phyloP scores from a whole-genome alignment of 352 stramenopile genomes.

The Phytopythium vexans region DNA sequence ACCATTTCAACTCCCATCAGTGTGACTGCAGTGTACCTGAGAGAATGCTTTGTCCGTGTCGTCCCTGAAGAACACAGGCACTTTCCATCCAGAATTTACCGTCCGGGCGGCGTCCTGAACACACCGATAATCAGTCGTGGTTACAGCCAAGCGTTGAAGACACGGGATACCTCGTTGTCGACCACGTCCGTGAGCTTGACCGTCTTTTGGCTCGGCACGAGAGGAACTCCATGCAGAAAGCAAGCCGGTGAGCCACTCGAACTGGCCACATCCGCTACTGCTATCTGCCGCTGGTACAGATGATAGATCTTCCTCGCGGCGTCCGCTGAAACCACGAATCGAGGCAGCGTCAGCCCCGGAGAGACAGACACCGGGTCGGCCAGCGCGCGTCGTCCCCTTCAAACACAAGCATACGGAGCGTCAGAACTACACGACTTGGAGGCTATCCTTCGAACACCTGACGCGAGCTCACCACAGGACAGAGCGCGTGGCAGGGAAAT shows the following conservation, averaged over 20 bases:
- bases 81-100: slow-evolving; percentile 22
- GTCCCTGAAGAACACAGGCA: slow-evolving; percentile 27
- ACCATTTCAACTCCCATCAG: not conserved
- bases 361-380: slow-evolving; percentile 32
- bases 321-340: slow-evolving; percentile 31
- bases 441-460: not conserved
- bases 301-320: slow-evolving; percentile 53
- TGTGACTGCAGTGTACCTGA: not conserved
- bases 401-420: not conserved
- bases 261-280: slow-evolving; percentile 1
- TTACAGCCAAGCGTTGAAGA: not conserved
- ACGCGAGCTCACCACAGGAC: slow-evolving; percentile 50
- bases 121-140: not conserved
- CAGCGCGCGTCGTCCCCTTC: slow-evolving; percentile 62
- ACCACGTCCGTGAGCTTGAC: slow-evolving; percentile 24
- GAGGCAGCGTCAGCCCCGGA: slow-evolving; percentile 43
- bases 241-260: slow-evolving; percentile 23
- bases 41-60: slow-evolving; percentile 7
- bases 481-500: slow-evolving; percentile 63
- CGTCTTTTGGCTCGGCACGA: slow-evolving; percentile 12
- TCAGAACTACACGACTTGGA: not conserved
- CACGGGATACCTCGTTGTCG: slow-evolving; percentile 17
- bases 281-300: slow-evolving; percentile 13
- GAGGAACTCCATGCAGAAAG: slow-evolving; percentile 32
- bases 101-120: slow-evolving; percentile 9